phyloP scores from a whole-genome alignment of 192 early-diverging fungal genomes.

The Umbelopsis ramanniana region DNA sequence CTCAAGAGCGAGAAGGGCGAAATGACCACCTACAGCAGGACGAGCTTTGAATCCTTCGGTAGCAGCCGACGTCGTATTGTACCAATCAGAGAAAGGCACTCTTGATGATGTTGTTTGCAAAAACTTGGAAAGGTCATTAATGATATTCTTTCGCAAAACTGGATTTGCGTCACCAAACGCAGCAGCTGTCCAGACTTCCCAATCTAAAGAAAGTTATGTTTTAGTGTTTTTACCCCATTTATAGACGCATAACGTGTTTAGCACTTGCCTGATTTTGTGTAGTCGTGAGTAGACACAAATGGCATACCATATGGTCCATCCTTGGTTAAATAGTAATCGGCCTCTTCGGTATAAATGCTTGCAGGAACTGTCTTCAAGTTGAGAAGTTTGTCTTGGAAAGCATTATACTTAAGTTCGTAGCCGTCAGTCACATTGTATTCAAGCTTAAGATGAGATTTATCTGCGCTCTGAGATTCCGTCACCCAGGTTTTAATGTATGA shows the following conservation, averaged over 20 bases:
- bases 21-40: constrained; percentile 14
- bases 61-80: neutral
- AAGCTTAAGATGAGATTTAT: constrained; percentile 15
- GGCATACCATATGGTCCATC: neutral
- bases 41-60: constrained; percentile 10
- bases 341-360: neutral
- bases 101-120: neutral
- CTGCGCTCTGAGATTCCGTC: constrained; percentile 7
- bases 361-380: neutral
- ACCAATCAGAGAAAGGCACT: constrained; percentile 24
- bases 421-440: constrained; percentile 15
- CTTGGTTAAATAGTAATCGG: neutral
- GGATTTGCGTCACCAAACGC: constrained; percentile 13
- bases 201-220: neutral
- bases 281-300: constrained; percentile 1
- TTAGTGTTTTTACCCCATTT: neutral
- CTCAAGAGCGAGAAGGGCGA: constrained; percentile 2
- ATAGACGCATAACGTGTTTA: neutral
- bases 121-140: constrained; percentile 4
- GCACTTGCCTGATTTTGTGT: constrained; percentile 7
- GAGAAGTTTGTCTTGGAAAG: constrained; percentile 14
- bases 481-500: constrained; percentile 13
- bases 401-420: constrained; percentile 20
- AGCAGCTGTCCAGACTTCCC: constrained; percentile 22
- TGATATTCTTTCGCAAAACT: neutral